Evolutionary conservation across 768 basidiomycete genomes (phyloP).

Genomic region (Melanogaster broomeanus): DNA sequence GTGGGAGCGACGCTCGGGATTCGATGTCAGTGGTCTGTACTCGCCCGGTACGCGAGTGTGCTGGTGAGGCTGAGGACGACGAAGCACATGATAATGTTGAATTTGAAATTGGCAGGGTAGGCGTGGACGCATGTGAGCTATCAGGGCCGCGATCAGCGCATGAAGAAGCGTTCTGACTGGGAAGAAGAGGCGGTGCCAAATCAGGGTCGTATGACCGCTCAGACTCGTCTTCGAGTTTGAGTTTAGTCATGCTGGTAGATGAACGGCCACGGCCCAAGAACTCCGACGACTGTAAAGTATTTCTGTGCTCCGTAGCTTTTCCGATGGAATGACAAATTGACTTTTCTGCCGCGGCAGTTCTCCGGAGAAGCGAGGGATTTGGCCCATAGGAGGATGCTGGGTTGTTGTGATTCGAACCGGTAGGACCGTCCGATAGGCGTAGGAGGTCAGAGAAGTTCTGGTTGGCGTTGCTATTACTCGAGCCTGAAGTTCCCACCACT

Average conservation of each 20-base stretch:
- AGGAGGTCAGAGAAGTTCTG: neutral
- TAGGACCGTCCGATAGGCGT: conserved; percentile 3
- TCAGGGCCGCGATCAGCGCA: conserved; percentile 1
- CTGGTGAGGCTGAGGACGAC: neutral
- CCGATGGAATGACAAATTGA: neutral
- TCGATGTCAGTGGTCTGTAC: neutral
- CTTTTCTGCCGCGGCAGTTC: neutral
- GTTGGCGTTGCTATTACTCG: neutral
- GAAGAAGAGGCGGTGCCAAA: conserved; percentile 1
- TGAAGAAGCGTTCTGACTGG: neutral
- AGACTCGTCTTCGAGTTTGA: conserved; percentile 5
- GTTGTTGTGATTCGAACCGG: neutral
- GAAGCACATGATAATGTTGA: neutral
- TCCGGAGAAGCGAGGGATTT: neutral
- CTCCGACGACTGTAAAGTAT: neutral
- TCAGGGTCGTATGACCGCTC: neutral
- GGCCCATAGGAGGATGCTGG: neutral
- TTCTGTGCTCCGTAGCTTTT: neutral
- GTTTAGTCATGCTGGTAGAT: conserved; percentile 5
- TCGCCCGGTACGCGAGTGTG: neutral
- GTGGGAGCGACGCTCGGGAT: neutral
- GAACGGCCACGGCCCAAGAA: conserved; percentile 32
- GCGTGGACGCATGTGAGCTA: neutral
- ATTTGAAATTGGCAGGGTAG: neutral
- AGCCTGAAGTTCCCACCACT: neutral